These are phyloP conservation scores for Chrysosporium keratinophilum DNA, from an alignment of 2,329 filamentous ascomycete species.

Conservation along the genomic window DNA sequence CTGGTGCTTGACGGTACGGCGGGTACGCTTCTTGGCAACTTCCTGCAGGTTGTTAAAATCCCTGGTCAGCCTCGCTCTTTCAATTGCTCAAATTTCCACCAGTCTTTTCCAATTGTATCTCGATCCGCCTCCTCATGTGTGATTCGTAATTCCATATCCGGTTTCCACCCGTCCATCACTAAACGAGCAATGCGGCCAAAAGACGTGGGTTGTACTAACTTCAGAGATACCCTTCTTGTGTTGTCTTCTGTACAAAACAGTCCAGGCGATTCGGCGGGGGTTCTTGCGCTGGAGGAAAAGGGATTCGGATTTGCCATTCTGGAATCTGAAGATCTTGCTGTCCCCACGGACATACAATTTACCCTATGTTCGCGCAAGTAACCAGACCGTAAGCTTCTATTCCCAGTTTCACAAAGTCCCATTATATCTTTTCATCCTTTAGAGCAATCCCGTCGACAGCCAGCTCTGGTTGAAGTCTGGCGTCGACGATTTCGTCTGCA, in stretches of 20 bases:
- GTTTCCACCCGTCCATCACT: neutral
- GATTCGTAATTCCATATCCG: conserved; percentile 11
- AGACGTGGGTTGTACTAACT: conserved; percentile 51
- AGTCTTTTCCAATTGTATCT: neutral
- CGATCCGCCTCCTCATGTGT: conserved; percentile 2
- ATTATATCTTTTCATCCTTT: conserved; percentile 5
- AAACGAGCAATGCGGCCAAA: neutral
- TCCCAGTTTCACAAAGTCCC: neutral
- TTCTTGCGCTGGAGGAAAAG: conserved; percentile 99
- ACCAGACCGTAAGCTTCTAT: conserved; percentile 10
- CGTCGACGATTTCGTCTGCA: conserved; percentile 11
- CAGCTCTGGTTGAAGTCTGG: conserved; percentile 8
- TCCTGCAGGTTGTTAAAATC: conserved; percentile 54
- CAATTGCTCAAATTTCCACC: neutral
- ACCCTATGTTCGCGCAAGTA: conserved; percentile 53
- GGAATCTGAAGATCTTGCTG: conserved; percentile 99
- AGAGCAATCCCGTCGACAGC: conserved; percentile 11
- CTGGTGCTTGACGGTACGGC: conserved; percentile 96
- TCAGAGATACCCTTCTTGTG: conserved; percentile 99
- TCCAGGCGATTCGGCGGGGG: conserved; percentile 98
- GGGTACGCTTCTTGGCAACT: conserved; percentile 98
- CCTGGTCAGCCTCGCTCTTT: conserved; percentile 4
- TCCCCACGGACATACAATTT: conserved; percentile 99
- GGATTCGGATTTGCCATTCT: conserved; percentile 99
- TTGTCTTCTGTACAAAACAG: conserved; percentile 92